Evolutionary conservation across 1,284 basidiomycete species (phyloP).

Genomic region (Coniferiporia weirii): DNA sequence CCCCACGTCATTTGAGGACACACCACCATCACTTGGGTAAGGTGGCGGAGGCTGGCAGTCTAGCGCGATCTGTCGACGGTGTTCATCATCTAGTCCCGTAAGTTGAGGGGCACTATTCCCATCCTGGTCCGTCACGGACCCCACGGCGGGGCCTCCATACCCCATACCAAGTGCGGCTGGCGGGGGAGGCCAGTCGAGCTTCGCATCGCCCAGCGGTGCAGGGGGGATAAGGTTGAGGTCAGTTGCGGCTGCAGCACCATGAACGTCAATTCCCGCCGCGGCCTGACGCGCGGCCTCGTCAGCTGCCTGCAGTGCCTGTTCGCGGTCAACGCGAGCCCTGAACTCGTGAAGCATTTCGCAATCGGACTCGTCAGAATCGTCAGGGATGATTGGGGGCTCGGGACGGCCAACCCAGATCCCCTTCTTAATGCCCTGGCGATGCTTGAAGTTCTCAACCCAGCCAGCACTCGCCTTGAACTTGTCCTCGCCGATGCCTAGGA

Average conservation of each 20-base stretch:
- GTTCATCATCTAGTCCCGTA: background rate
- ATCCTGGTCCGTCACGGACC: background rate
- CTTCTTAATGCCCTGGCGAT: slow-evolving; percentile 66
- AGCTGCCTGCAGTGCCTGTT: background rate
- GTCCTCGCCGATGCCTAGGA: slow-evolving; percentile 53
- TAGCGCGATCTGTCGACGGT: background rate
- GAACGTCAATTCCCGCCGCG: background rate
- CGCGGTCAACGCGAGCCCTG: background rate
- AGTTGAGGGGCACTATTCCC: background rate
- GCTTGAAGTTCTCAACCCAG: slow-evolving; percentile 91
- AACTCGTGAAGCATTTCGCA: background rate
- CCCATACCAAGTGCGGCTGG: background rate
- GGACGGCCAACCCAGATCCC: slow-evolving; percentile 48
- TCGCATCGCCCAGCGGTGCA: background rate
- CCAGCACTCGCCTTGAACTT: slow-evolving; percentile 87
- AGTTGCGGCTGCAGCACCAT: background rate
- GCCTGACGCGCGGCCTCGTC: background rate
- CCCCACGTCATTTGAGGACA: background rate
- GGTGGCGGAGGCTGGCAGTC: slow-evolving; percentile 2
- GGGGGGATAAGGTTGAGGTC: background rate
- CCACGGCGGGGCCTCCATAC: background rate
- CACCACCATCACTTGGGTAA: background rate
- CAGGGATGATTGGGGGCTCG: slow-evolving; percentile 22
- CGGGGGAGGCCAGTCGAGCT: background rate
- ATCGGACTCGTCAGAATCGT: slow-evolving; percentile 1